phyloP scores from a whole-genome alignment of 257 asterid species.

The Plantago major region DNA sequence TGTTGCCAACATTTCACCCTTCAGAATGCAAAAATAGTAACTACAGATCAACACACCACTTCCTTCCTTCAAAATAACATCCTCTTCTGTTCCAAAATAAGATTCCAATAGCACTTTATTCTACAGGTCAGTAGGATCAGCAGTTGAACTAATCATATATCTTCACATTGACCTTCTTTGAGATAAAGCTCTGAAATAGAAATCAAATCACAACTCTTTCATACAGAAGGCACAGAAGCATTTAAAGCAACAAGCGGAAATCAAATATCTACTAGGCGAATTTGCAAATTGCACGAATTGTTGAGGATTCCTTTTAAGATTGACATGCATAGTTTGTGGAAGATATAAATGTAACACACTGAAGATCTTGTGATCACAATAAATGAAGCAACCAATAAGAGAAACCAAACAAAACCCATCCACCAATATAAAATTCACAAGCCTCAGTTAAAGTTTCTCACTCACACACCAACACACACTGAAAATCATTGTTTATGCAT shows the following conservation, averaged over 20 bases:
- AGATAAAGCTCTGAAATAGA: constrained; percentile 25
- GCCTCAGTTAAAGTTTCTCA: constrained; percentile 12
- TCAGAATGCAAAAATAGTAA: constrained; percentile 23
- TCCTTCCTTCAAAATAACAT: constrained; percentile 14
- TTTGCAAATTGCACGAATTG: constrained; percentile 21
- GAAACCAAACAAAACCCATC: constrained; percentile 12
- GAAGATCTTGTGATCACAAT: constrained; percentile 35
- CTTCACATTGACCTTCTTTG: neutral
- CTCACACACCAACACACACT: constrained; percentile 12
- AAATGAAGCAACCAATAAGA: constrained; percentile 31
- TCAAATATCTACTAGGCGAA: neutral
- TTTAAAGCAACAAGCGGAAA: neutral
- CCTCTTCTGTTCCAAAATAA: constrained; percentile 9
- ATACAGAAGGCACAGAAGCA: constrained; percentile 12
- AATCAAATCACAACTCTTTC: constrained; percentile 23
- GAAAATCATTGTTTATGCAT: neutral
- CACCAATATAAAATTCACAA: constrained; percentile 11
- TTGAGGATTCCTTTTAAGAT: neutral
- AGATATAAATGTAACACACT: constrained; percentile 40
- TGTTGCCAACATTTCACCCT: constrained; percentile 55
- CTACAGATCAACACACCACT: constrained; percentile 11
- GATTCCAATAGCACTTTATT: neutral
- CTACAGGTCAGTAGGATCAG: no score
- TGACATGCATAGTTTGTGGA: constrained; percentile 27
- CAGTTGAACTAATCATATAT: no score